Evolutionary conservation across 2,329 filamentous ascomycete species (phyloP), one percentile per base, ranked within the genome.

Genomic region (Parafenestella ontariensis): DNA sequence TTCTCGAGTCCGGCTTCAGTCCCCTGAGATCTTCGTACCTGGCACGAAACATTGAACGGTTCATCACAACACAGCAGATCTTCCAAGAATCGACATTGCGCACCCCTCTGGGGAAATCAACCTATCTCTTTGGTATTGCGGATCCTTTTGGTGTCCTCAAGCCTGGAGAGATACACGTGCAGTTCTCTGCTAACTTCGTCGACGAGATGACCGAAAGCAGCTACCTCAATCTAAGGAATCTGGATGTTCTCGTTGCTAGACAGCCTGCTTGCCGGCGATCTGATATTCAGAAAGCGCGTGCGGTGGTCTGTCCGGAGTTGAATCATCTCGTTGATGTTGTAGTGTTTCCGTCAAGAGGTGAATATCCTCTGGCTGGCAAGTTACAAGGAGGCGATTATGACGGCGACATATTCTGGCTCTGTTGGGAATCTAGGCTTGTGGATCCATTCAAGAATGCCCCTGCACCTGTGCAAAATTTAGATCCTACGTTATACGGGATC

Each of bases 381-480:
- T 78, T 94, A 0, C 91, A 89, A 1, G 91, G 91, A 0, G 91
- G 91, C 0, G 91, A 94, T 65, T 94, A 92, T 58, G 90, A 94
- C 61, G 91, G 91, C 0, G 91, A 95, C 58, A 82, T 78, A n/a
- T 82, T 89, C 4, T 93, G 89, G 89, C 76, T 91, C 0, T 91
- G 88, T 65, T 94, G 89, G 88, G 89, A 93, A 24, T 77, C 79
- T 0, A 73, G 77, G 0, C 81, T 95, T 3, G 88, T 91, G 0
- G 63, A 78, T 5, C 85, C 86, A n/a, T 94, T 94, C 61, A 61
- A 66, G 4, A 92, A 90, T 53, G 84, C 85, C 0, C 77, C 81
- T 0, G 73, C 81, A 5, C 84, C 83, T 0, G 28, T 67, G 1
- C 49, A 71, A 7, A 75, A 76, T 0, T 80, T 85, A 47, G 70